Percentiles rank a stretch among this genome's conserved stretches.
phyloP scores from a whole-genome alignment of 352 stramenopile genomes.

The Globisporangium alternatum region DNA sequence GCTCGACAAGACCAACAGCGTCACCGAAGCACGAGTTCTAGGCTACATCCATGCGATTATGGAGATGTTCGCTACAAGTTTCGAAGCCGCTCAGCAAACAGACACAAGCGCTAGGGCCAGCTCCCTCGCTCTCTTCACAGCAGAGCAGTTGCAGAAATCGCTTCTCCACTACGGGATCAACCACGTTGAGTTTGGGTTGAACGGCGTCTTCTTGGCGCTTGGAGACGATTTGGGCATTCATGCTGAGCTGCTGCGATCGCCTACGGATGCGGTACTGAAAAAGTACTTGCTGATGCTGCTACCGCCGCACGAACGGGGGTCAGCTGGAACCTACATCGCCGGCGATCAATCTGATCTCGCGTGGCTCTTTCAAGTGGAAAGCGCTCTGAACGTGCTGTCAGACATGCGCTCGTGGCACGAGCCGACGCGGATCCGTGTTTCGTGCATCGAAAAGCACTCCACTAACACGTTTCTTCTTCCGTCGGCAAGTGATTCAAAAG shows the following conservation, averaged over 20 bases:
- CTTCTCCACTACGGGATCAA: slow-evolving; percentile 16
- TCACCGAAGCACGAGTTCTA: background rate
- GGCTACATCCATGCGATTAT: background rate
- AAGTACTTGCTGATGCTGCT: slow-evolving; percentile 8
- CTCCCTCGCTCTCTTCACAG: slow-evolving; percentile 4
- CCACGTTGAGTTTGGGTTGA: slow-evolving; percentile 12
- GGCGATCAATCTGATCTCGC: background rate
- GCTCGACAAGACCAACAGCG: background rate
- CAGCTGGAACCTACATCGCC: background rate
- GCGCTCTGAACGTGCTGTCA: slow-evolving; percentile 14
- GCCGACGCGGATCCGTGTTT: slow-evolving; percentile 16
- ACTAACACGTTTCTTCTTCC: slow-evolving; percentile 6
- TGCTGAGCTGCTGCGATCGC: background rate
- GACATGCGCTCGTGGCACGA: slow-evolving; percentile 18
- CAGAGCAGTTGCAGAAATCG: slow-evolving; percentile 11
- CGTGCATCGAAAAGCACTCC: slow-evolving; percentile 12
- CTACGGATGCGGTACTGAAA: background rate
- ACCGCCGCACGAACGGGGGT: background rate
- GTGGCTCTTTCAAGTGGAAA: slow-evolving; percentile 15
- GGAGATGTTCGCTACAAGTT: slow-evolving; percentile 3
- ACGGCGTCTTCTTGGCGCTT: slow-evolving; percentile 15
- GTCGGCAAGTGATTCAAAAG: background rate
- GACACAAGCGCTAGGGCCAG: background rate
- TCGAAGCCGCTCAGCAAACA: slow-evolving; percentile 4
- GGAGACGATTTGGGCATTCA: slow-evolving; percentile 12